These are phyloP conservation scores for Peniophora sp. DNA, from an alignment of 1,284 basidiomycete genomes.

Conservation along the genomic window DNA sequence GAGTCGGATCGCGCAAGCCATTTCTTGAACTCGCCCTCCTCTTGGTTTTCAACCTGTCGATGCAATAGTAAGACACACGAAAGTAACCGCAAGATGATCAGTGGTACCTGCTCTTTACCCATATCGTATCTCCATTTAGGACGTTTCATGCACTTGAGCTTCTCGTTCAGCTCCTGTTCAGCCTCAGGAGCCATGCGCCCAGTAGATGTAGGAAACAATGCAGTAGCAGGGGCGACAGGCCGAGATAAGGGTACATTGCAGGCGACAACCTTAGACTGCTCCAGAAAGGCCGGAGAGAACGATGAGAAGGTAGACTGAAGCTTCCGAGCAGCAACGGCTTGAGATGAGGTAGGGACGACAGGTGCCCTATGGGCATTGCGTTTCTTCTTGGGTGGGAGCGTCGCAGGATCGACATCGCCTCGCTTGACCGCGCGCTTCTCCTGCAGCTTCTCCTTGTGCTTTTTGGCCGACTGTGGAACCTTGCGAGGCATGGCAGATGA, in stretches of 20 bases:
- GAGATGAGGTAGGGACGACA: constrained; percentile 14
- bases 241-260: constrained; percentile 45
- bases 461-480: constrained; percentile 58
- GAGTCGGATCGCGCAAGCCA: constrained; percentile 65
- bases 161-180: constrained; percentile 8
- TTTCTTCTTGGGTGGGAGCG: constrained; percentile 22
- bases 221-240: constrained; percentile 43
- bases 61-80: background rate
- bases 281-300: constrained; percentile 56
- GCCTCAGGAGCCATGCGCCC: constrained; percentile 19
- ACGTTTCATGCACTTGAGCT: constrained; percentile 52
- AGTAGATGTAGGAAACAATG: constrained; percentile 23
- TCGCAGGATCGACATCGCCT: constrained; percentile 44
- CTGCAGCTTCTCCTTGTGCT: constrained; percentile 64
- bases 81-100: background rate
- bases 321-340: constrained; percentile 36
- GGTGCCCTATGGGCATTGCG: constrained; percentile 10
- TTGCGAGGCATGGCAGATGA: constrained; percentile 36
- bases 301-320: constrained; percentile 71
- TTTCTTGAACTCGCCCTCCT: constrained; percentile 70
- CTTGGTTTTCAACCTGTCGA: constrained; percentile 61
- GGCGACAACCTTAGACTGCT: constrained; percentile 52
- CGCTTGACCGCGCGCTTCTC: constrained; percentile 78
- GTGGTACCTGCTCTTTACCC: constrained; percentile 69
- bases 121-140: constrained; percentile 83